Percentiles rank a stretch among this genome's conserved stretches.
These are phyloP conservation scores for Penicillium lividum DNA, from an alignment of 495 filamentous ascomycete species.

Conservation along the genomic window DNA sequence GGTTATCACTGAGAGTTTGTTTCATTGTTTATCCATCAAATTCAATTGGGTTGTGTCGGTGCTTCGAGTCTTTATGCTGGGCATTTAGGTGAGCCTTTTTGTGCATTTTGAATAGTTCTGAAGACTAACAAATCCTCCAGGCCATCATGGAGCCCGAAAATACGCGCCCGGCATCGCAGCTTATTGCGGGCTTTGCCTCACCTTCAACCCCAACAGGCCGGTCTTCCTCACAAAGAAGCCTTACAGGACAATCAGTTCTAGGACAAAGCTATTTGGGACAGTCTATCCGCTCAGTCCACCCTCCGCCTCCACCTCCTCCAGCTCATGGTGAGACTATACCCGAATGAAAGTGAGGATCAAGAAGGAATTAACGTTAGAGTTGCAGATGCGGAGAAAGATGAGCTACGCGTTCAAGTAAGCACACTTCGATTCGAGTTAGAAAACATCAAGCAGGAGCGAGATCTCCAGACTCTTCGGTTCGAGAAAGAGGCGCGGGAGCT, in stretches of 20 bases:
- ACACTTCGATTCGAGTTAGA: conserved; percentile 71
- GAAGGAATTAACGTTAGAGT: conserved; percentile 14
- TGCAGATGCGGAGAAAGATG: conserved; percentile 59
- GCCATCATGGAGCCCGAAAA: conserved; percentile 25
- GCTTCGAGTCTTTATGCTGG: not conserved
- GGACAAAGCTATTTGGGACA: conserved; percentile 5
- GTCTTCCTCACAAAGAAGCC: conserved; percentile 12
- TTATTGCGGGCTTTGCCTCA: conserved; percentile 33
- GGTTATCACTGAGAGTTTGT: not conserved
- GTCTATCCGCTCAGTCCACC: conserved; percentile 31
- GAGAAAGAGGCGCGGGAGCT: conserved; percentile 80
- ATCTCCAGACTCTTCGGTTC: conserved; percentile 70
- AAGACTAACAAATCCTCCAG: not conserved
- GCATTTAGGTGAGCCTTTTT: not conserved
- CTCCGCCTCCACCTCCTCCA: conserved; percentile 26
- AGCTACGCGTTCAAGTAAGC: conserved; percentile 66
- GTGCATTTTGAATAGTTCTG: not conserved
- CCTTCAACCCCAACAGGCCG: conserved; percentile 35
- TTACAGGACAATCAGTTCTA: not conserved
- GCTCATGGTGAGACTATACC: conserved; percentile 19
- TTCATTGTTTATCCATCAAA: not conserved
- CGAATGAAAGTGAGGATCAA: not conserved
- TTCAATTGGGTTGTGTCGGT: not conserved
- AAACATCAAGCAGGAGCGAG: conserved; percentile 80
- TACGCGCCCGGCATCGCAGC: conserved; percentile 33